phyloP scores from a whole-genome alignment of 345 rosid genomes.

The Populus simonii region DNA sequence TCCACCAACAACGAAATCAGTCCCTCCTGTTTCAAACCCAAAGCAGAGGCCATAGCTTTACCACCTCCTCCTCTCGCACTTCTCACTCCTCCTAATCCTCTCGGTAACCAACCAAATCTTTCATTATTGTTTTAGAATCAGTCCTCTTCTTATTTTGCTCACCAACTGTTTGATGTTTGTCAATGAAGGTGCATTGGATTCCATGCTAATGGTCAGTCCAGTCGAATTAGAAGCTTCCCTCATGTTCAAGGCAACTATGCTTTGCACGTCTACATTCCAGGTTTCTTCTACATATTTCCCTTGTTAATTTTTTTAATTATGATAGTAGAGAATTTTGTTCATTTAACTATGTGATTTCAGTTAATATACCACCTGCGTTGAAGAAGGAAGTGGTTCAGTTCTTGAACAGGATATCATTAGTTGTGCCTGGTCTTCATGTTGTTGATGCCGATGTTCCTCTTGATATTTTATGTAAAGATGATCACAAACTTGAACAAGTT shows the following conservation, averaged over 20 bases:
- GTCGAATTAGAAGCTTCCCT: conserved; percentile 77
- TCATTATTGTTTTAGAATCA: no score
- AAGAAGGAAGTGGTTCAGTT: conserved; percentile 54
- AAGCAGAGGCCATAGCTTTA: conserved; percentile 19
- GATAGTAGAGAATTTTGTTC: no score
- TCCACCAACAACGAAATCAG: neutral
- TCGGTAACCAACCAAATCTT: conserved; percentile 27
- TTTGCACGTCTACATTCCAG: conserved; percentile 86
- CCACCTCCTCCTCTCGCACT: conserved; percentile 85
- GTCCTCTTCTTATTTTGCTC: neutral
- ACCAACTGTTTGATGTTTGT: conserved; percentile 23
- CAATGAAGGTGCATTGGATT: conserved; percentile 28
- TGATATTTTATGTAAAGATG: conserved; percentile 50
- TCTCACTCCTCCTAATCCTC: conserved; percentile 51
- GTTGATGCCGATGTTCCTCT: conserved; percentile 74
- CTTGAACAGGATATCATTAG: conserved; percentile 56
- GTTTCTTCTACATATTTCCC: conserved; percentile 22
- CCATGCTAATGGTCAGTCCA: conserved; percentile 33
- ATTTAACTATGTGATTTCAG: conserved; percentile 23
- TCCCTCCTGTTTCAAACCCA: neutral
- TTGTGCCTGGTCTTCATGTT: conserved; percentile 58
- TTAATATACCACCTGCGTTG: conserved; percentile 42
- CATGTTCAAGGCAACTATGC: conserved; percentile 87
- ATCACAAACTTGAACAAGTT: conserved; percentile 52
- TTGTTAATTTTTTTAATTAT: neutral